phyloP scores from a whole-genome alignment of 192 early-diverging fungal species.

The Obelidium mucronatum region DNA sequence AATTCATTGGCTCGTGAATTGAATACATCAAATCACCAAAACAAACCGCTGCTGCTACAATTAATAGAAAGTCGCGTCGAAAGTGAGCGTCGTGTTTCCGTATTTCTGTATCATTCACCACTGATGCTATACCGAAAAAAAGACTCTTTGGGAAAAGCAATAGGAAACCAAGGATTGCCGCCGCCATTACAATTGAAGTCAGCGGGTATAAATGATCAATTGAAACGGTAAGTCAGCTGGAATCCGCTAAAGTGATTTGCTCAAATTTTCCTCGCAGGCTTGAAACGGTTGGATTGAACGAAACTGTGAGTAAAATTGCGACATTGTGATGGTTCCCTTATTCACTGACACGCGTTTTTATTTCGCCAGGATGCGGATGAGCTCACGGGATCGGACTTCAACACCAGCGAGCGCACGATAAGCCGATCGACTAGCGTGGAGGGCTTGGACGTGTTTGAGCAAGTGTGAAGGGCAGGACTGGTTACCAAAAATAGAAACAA shows the following conservation, averaged over 20 bases:
- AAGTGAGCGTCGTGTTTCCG: too few species aligned
- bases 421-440: conserved; percentile 20
- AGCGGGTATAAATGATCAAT: too few species aligned
- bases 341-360: too few species aligned
- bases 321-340: too few species aligned
- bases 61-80: not conserved
- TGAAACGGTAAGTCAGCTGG: not conserved
- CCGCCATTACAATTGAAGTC: too few species aligned
- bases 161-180: too few species aligned
- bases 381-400: not conserved
- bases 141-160: too few species aligned
- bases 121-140: too few species aligned
- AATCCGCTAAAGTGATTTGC: too few species aligned
- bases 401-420: conserved; percentile 30
- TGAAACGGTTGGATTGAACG: not conserved
- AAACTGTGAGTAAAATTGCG: not conserved
- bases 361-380: not conserved
- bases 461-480: not conserved
- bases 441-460: conserved; percentile 16
- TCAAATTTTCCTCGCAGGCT: not conserved
- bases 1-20: not conserved
- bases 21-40: not conserved
- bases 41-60: conserved; percentile 15
- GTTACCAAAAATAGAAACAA: not conserved
- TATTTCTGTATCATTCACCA: too few species aligned